Evolutionary conservation across 768 basidiomycete species (phyloP), one percentile per base, ranked within the genome.

Genomic region (Suillus ampliporus): DNA sequence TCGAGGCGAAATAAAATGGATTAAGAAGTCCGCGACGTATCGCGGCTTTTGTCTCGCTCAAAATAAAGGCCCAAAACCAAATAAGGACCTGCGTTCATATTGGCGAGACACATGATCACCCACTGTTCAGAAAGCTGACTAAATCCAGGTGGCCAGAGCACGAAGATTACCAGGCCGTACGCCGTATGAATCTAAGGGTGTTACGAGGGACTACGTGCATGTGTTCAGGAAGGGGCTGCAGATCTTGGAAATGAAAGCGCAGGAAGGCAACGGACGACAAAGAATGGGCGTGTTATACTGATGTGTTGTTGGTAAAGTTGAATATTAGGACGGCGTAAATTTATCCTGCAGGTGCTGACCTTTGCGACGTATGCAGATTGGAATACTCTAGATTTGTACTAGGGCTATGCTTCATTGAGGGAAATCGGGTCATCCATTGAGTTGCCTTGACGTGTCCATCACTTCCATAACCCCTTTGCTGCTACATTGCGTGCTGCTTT

Each of bases 401-500:
- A 54, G 17, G 21, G 23, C 17, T 19, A 50, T 11, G 17, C 48
- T 50, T 48, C 4, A 5, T 54, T 23, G 7, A 37, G 52, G 35
- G 21, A 38, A 26, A 34, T 38, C 37, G 37, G 53, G n/a, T 5
- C 23, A 26, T 23, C 10, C 37, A 54, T 26, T n/a, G n/a, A n/a
- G n/a, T n/a, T 23, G 15, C 15, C 10, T 54, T 54, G 53, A 54
- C 53, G 53, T 54, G 53, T 54, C 53, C 53, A 54, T 38, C 37
- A 54, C 35, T 38, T 53, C n/a, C 5, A 23, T 54, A 23, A 38
- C 14, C 53, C 21, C 10, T 54, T 54, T 38, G 23, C 37, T 54
- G 37, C 19, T 38, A 26, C 37, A 37, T 54, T 37, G 37, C 38
- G 53, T 23, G 15, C 15, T 54, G 37, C 53, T 54, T 53, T 54